These are phyloP conservation scores for Pseudocercospora macadamiae DNA, from an alignment of 2,329 filamentous ascomycete genomes.

Conservation along the genomic window DNA sequence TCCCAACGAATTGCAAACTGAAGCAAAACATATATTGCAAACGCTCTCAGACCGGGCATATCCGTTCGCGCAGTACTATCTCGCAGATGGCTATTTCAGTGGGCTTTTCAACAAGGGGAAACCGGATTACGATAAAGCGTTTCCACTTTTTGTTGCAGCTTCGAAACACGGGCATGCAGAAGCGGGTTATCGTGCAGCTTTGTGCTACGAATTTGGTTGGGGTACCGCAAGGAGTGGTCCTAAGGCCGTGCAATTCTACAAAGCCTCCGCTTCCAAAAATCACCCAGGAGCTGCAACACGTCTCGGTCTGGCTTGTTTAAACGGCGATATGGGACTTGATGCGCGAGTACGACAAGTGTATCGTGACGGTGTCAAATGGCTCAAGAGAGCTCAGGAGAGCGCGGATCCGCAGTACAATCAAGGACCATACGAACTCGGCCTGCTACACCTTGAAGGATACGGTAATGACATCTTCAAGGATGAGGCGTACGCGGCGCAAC, in stretches of 20 bases:
- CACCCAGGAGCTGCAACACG: constrained; percentile 95
- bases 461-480: constrained; percentile 94
- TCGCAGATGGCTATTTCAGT: constrained; percentile 91
- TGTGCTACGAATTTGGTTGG: constrained; percentile 99
- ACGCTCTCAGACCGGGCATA: constrained; percentile 84
- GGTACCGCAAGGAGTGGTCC: constrained; percentile 85
- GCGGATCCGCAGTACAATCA: constrained; percentile 91
- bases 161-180: constrained; percentile 98
- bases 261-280: constrained; percentile 86
- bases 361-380: constrained; percentile 91
- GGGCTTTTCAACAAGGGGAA: constrained; percentile 95
- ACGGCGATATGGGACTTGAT: constrained; percentile 76
- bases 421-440: constrained; percentile 86
- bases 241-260: constrained; percentile 92
- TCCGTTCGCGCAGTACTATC: constrained; percentile 96
- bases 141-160: constrained; percentile 87
- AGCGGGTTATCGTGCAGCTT: constrained; percentile 86
- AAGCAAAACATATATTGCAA: constrained; percentile 88
- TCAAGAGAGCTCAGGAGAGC: constrained; percentile 88
- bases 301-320: constrained; percentile 85
- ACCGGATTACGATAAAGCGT: constrained; percentile 87
- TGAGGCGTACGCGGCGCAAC: constrained; percentile 83
- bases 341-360: constrained; percentile 63
- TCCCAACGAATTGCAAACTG: constrained; percentile 70
- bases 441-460: constrained; percentile 89